These are phyloP conservation scores for Cystobasidiaceae sp. DNA, from an alignment of 1,284 basidiomycete species.

Conservation along the genomic window DNA sequence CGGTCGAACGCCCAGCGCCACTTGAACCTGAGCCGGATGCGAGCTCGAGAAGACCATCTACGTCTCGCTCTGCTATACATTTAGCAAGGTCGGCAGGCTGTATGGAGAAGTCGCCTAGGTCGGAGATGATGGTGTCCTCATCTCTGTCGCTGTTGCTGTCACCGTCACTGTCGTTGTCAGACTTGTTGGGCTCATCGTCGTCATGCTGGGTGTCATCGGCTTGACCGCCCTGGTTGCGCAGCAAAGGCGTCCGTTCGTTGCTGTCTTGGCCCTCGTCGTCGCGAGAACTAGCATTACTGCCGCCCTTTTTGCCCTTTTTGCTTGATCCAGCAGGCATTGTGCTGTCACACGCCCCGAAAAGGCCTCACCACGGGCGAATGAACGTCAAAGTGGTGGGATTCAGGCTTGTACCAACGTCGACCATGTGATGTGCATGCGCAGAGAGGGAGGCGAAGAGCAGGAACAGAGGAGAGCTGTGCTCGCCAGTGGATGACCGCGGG, in stretches of 20 bases:
- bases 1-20: not conserved
- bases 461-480: too few relatives aligned
- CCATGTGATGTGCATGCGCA: too few relatives aligned
- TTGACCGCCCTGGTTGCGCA: conserved; percentile 1
- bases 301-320: not conserved
- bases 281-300: not conserved
- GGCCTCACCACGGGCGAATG: too few relatives aligned
- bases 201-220: not conserved
- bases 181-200: not conserved
- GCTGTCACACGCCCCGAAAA: not conserved
- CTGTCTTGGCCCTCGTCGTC: not conserved
- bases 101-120: conserved; percentile 25
- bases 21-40: not conserved
- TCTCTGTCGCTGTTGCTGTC: not conserved
- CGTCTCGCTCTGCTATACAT: conserved; percentile 20
- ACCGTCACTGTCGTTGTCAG: not conserved
- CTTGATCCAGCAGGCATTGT: not conserved
- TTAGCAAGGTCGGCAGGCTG: conserved; percentile 19
- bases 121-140: conserved; percentile 4
- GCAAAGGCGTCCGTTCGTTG: conserved; percentile 20
- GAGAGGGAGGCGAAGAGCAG: too few relatives aligned
- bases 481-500: too few relatives aligned
- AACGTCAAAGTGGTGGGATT: too few relatives aligned
- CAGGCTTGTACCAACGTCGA: too few relatives aligned
- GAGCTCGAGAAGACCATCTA: conserved; percentile 11